A percentile compares a stretch with the other conserved stretches of the same genome.
Evolutionary conservation across 1,284 basidiomycete genomes (phyloP).

Genomic region (Ceratobasidium theobromae): DNA sequence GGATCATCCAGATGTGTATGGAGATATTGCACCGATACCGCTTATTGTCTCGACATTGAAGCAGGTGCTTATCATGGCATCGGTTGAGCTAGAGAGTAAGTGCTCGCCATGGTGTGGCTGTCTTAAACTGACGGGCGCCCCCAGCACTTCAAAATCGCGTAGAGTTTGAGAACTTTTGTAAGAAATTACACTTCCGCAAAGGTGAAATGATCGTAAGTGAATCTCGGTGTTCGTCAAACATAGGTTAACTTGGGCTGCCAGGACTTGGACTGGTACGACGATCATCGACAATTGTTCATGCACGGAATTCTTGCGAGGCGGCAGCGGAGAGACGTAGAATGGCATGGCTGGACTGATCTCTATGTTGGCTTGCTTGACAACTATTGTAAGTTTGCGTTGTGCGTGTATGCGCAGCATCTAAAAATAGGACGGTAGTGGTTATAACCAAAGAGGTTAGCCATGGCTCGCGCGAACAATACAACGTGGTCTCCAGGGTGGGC

Average conservation of each 20-base stretch:
- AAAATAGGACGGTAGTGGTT: constrained; percentile 32
- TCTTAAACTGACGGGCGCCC: no score
- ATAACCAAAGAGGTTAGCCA: constrained; percentile 61
- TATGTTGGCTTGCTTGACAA: constrained; percentile 68
- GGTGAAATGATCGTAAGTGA: constrained; percentile 72
- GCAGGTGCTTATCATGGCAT: constrained; percentile 37
- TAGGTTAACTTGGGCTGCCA: constrained; percentile 40
- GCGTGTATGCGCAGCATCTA: no score
- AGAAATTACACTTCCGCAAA: constrained; percentile 68
- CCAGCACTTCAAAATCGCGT: constrained; percentile 55
- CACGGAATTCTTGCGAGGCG: constrained; percentile 58
- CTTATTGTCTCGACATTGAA: constrained; percentile 6
- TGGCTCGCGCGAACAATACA: constrained; percentile 50
- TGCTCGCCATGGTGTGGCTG: no score
- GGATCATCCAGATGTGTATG: constrained; percentile 60
- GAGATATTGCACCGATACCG: constrained; percentile 53
- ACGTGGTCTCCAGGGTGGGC: constrained; percentile 63
- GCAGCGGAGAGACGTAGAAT: constrained; percentile 52
- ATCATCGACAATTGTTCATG: constrained; percentile 69
- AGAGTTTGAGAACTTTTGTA: constrained; percentile 75
- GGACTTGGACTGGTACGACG: constrained; percentile 78
- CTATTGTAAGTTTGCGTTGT: constrained; percentile 55
- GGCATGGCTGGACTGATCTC: constrained; percentile 67
- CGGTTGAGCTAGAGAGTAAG: constrained; percentile 18
- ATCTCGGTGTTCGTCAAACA: constrained; percentile 19